These are phyloP conservation scores for Pseudozyma tsukubaensis DNA, from an alignment of 1,284 basidiomycete genomes.

Conservation along the genomic window DNA sequence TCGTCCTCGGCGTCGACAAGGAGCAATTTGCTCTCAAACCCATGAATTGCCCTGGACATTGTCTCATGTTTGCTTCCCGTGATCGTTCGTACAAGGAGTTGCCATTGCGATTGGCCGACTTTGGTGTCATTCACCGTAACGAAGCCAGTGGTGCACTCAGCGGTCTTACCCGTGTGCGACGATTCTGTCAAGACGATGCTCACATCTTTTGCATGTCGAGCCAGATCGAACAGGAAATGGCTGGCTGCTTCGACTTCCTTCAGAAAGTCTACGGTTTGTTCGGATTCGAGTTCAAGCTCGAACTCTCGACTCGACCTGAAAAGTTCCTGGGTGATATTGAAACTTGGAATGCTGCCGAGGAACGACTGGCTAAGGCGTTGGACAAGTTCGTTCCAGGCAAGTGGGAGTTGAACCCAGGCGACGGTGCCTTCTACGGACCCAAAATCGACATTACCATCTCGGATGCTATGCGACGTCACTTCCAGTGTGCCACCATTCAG, in stretches of 20 bases:
- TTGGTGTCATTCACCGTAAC: conserved; percentile 96
- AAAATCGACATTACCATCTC: conserved; percentile 97
- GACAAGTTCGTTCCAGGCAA: conserved; percentile 88
- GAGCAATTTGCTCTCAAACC: conserved; percentile 80
- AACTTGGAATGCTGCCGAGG: conserved; percentile 90
- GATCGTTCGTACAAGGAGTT: conserved; percentile 96
- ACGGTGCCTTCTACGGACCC: conserved; percentile 80
- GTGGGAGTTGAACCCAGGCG: conserved; percentile 94
- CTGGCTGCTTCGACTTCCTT: conserved; percentile 91
- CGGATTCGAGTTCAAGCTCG: conserved; percentile 94
- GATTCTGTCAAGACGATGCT: conserved; percentile 97
- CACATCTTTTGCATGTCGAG: conserved; percentile 97
- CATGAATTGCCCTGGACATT: conserved; percentile 99
- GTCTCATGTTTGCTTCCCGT: conserved; percentile 92
- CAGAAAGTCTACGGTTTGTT: conserved; percentile 90
- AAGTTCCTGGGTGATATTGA: conserved; percentile 90
- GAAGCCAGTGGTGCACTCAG: conserved; percentile 95
- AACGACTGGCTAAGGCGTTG: conserved; percentile 87
- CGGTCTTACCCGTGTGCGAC: conserved; percentile 89
- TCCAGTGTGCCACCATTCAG: conserved; percentile 99
- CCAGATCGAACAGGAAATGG: conserved; percentile 89
- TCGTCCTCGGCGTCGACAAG: conserved; percentile 91
- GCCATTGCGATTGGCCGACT: conserved; percentile 96
- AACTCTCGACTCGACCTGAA: conserved; percentile 94
- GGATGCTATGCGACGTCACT: conserved; percentile 86